Conservation (phyloP, 257 asterid genomes). For the Gentiana straminea region DNA sequence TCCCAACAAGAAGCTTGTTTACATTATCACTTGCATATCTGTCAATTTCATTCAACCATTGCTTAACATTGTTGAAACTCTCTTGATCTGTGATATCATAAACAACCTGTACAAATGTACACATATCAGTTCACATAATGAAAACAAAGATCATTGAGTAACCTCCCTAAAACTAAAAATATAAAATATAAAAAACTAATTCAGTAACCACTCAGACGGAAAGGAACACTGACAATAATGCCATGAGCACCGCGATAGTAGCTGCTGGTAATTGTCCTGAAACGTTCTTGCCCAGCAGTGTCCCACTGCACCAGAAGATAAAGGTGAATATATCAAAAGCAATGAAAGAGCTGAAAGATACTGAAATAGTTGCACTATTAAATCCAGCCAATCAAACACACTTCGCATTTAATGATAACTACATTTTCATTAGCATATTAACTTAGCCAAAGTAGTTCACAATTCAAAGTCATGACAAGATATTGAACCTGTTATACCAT, state of each 20-base stretch:
- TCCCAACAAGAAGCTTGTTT: constrained; percentile 88
- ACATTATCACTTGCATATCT: constrained; percentile 88
- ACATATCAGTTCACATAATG: background rate
- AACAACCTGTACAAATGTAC: constrained; percentile 46
- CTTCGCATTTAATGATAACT: too few relatives aligned
- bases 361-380: background rate
- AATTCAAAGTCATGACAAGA: background rate
- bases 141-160: constrained; percentile 3
- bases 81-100: constrained; percentile 89
- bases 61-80: constrained; percentile 83
- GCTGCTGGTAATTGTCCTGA: constrained; percentile 94
- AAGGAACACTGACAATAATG: constrained; percentile 54
- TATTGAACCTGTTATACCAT: background rate
- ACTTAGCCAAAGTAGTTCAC: too few relatives aligned
- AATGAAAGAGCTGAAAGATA: background rate
- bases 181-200: background rate
- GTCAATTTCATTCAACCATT: constrained; percentile 81
- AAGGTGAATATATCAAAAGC: background rate
- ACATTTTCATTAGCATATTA: too few relatives aligned
- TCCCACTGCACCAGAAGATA: constrained; percentile 51
- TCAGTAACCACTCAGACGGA: background rate
- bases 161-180: too few relatives aligned
- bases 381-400: too few relatives aligned
- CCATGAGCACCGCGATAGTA: constrained; percentile 97
- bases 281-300: constrained; percentile 95